Evolutionary conservation across 805 yeast species (phyloP).

Genomic region (Kodamaea leandrae): DNA sequence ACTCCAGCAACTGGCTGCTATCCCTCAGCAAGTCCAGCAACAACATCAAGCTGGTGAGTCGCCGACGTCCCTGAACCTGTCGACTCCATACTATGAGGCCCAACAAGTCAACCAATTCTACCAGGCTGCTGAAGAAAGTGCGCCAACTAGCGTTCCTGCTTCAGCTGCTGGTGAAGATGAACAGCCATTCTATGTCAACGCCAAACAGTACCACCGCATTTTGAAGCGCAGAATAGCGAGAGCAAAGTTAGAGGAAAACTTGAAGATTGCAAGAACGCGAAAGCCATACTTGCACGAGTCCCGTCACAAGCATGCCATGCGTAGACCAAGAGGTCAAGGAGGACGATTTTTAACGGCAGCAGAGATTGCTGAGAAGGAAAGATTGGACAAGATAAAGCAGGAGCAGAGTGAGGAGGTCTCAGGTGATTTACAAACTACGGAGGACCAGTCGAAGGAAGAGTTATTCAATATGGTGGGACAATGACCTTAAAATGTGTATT

Average conservation of each 20-base stretch:
- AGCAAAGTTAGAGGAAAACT: constrained; percentile 85
- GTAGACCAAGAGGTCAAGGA: constrained; percentile 98
- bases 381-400: constrained; percentile 38
- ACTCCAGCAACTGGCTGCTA: background rate
- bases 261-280: constrained; percentile 84
- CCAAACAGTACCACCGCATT: constrained; percentile 95
- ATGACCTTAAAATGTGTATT: constrained; percentile 2
- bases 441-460: constrained; percentile 3
- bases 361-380: constrained; percentile 45
- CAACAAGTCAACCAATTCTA: constrained; percentile 15
- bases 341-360: constrained; percentile 97
- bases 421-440: background rate
- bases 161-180: constrained; percentile 39
- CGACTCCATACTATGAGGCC: constrained; percentile 26
- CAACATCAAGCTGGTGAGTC: constrained; percentile 4
- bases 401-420: constrained; percentile 22
- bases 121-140: constrained; percentile 14
- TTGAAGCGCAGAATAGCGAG: constrained; percentile 90
- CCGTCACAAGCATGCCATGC: constrained; percentile 98
- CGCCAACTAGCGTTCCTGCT: constrained; percentile 12
- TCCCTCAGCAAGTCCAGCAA: background rate
- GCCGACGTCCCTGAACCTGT: constrained; percentile 12
- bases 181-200: constrained; percentile 96
- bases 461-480: constrained; percentile 6
- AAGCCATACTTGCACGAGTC: constrained; percentile 95